Conservation (phyloP, 305 asterid genomes). For the Solanum hybrid region DNA sequence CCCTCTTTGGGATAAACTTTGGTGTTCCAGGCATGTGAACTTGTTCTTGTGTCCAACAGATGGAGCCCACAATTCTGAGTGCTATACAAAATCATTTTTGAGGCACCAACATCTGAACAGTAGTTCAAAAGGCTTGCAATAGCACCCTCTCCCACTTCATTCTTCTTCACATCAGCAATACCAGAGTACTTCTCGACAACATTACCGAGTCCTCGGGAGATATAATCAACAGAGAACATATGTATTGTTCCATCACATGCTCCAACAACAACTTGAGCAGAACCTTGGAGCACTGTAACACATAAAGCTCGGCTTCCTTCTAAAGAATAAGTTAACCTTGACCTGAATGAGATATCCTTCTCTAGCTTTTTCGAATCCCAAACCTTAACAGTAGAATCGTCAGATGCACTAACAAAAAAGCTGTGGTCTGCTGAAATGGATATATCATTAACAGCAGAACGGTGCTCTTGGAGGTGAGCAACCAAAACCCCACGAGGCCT, state of each 20-base stretch:
- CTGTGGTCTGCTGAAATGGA: constrained; percentile 88
- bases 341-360: constrained; percentile 95
- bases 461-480: constrained; percentile 97
- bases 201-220: constrained; percentile 90
- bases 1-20: constrained; percentile 88
- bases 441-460: constrained; percentile 85
- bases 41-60: constrained; percentile 85
- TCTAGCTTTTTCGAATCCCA: constrained; percentile 99
- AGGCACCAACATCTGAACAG: constrained; percentile 56
- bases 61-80: constrained; percentile 89
- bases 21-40: constrained; percentile 67
- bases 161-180: constrained; percentile 71
- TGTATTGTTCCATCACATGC: constrained; percentile 90
- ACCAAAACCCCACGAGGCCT: constrained; percentile 98
- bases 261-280: constrained; percentile 81
- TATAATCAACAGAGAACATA: constrained; percentile 81
- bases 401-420: constrained; percentile 95
- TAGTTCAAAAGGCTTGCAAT: constrained; percentile 77
- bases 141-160: constrained; percentile 71
- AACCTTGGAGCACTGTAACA: constrained; percentile 76
- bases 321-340: constrained; percentile 83
- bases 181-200: constrained; percentile 95
- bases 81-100: constrained; percentile 72
- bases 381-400: constrained; percentile 89
- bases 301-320: constrained; percentile 89